These are phyloP conservation scores for Fragilariopsis cylindrus DNA, from an alignment of 108 stramenopile genomes.

Conservation along the genomic window DNA sequence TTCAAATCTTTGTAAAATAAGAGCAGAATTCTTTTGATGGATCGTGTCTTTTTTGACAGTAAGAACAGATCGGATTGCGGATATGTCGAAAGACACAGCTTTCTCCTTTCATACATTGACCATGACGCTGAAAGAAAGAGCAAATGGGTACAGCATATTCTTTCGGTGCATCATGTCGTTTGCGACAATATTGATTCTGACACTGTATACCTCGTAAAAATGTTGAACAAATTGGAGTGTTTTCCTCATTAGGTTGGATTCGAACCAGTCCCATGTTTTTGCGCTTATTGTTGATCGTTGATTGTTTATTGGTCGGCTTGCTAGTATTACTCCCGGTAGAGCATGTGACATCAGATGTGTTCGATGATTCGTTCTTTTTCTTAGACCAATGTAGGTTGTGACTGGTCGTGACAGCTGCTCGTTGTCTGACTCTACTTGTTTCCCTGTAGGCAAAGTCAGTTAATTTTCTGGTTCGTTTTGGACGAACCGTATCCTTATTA, in stretches of 20 bases:
- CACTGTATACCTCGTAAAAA: slow-evolving; percentile 66
- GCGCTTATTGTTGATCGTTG: not conserved
- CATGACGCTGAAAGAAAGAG: slow-evolving; percentile 74
- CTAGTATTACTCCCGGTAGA: slow-evolving; percentile 1
- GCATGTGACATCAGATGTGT: too few relatives aligned
- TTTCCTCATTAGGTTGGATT: slow-evolving; percentile 43
- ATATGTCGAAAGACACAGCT: slow-evolving; percentile 67
- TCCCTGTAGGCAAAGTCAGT: slow-evolving; percentile 65
- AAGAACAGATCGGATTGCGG: too few relatives aligned
- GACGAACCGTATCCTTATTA: too few relatives aligned
- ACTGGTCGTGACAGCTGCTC: not conserved
- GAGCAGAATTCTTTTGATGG: too few relatives aligned
- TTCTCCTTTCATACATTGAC: slow-evolving; percentile 73
- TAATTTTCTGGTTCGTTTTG: slow-evolving; percentile 28
- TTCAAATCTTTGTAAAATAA: too few relatives aligned
- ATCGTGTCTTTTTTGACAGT: too few relatives aligned
- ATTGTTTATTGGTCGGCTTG: not conserved
- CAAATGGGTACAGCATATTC: slow-evolving; percentile 78
- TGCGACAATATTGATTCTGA: slow-evolving; percentile 59
- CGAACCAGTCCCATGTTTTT: slow-evolving; percentile 67
- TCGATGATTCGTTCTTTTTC: slow-evolving; percentile 4
- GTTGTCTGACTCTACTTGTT: slow-evolving; percentile 36
- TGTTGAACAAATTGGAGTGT: slow-evolving; percentile 61
- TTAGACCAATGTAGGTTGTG: slow-evolving; percentile 11
- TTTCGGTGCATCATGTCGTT: slow-evolving; percentile 72